phyloP scores from a whole-genome alignment of 1,284 basidiomycete genomes.

The Pyrrhoderma lamaoense region DNA sequence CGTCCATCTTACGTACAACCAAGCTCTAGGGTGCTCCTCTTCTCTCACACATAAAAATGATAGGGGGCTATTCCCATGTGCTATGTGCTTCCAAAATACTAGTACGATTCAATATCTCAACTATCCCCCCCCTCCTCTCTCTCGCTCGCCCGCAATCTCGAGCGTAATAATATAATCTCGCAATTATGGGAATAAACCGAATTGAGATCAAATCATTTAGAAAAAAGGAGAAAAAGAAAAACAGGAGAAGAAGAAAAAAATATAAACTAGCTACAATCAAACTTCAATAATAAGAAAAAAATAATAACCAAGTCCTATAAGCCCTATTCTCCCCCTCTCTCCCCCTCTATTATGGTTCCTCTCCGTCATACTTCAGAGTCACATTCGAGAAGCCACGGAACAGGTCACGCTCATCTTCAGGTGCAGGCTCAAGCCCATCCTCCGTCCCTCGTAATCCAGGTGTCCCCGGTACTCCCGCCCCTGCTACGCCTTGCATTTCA shows the following conservation, averaged over 20 bases:
- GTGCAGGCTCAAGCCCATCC: constrained; percentile 42
- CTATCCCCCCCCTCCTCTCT: too few species aligned
- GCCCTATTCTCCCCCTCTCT: too few species aligned
- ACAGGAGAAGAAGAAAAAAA: constrained; percentile 4
- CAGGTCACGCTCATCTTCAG: constrained; percentile 42
- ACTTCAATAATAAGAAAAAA: neutral
- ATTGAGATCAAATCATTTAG: constrained; percentile 20
- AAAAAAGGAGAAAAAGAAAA: constrained; percentile 9
- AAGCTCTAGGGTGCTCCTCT: too few species aligned
- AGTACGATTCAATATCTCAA: too few species aligned
- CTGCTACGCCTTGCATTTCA: constrained; percentile 43
- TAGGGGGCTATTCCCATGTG: too few species aligned
- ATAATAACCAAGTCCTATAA: too few species aligned
- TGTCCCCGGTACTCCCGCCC: constrained; percentile 31
- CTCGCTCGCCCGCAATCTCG: too few species aligned
- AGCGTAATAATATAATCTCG: too few species aligned
- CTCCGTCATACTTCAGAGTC: constrained; percentile 79
- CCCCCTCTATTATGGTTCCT: constrained; percentile 26
- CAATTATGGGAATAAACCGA: constrained; percentile 10
- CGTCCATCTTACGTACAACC: too few species aligned
- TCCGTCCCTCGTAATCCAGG: constrained; percentile 38
- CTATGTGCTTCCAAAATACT: too few species aligned
- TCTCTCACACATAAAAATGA: neutral
- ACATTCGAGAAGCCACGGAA: constrained; percentile 85
- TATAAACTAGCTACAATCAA: neutral